Evolutionary conservation across 225 moss, liverwort and hornwort genomes (phyloP), one percentile per base, ranked within the genome.

Genomic region (Lunularia cruciata): DNA sequence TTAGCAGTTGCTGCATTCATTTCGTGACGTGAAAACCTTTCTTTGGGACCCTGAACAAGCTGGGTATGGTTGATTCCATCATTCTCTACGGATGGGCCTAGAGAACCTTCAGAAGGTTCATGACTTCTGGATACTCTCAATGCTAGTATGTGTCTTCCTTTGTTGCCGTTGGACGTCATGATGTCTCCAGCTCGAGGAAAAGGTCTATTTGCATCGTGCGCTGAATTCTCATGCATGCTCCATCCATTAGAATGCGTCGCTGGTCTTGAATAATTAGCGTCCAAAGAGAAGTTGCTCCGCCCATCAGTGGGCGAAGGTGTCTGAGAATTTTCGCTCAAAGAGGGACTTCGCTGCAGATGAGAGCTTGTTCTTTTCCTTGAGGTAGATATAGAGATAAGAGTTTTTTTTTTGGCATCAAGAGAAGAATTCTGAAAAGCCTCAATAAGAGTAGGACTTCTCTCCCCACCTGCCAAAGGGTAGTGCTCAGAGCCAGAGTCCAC

Each of bases 321-420:
- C 65, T 57, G 57, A 60, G 48, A 72, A 59, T 61, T 30, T 18
- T 77, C 67, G 26, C 60, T 45, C 22, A 28, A 48, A 62, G 56
- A 42, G 38, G 68, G 28, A 69, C 60, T 73, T 54, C 35, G 23
- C 8, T 30, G 43, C 43, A 28, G 5, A 15, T 72, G 60, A 62
- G 54, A 57, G 56, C 22, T 58, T 57, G 55, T 40, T 73, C 43
- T 57, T 63, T 73, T 42, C 27, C 63, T 69, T 30, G 69, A 70
- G 28, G 40, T 73, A 65, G 27, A 16, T 12, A 39, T 52, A 51
- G 45, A 67, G 32, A 61, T n/a, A 53, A 57, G 48, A 65, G 64
- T 56, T 47, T 40, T 58, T 63, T 70, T 73, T 49, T 25, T 31
- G 53, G 35, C 31, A 39, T 46, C 30, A 13, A 62, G 28, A 34